Evolutionary conservation across 1,139 yeast species (phyloP), one percentile per base, ranked within the genome.

Genomic region (Pichia sp.): DNA sequence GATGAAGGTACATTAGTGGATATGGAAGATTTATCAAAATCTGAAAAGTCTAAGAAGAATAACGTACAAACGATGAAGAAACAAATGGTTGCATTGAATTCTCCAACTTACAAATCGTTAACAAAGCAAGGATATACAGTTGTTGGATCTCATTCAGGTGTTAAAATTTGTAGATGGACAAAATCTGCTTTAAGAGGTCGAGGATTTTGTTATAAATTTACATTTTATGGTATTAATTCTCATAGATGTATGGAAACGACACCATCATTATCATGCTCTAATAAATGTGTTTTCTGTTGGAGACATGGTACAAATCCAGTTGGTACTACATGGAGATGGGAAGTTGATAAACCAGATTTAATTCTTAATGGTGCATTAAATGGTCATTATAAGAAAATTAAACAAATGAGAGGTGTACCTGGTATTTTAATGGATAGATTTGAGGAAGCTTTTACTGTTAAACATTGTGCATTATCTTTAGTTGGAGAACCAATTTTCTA

Each of bases 251-350:
- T 88, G 96, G 97, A 88, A 59, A 78, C 96, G 2, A 88, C 97
- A 0, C 96, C 97, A 1, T 82, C 95, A 2, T 67, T 88, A 45
- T 91, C 96, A 5, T 88, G 97, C 60, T 85, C 96, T 9, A 88
- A 88, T 59, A 88, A 88, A 61, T 88, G 97, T 70, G 96, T 88
- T 3, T 88, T 88, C 58, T 88, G 97, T 64, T 88, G 97, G 97
- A 74, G 97, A 59, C 96, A 89, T 58, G 96, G 96, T 37, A 88
- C 96, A 4, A 89, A 88, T 55, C 97, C 97, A 0, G 96, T 89
- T 1, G 96, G 96, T 22, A 88, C 94, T 35, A 82, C 82, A 53
- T 88, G 96, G 96, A 71, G 96, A 56, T 88, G 96, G 96, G 91
- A 85, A 55, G 83, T 86, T 21, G 96, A 88, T 61, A 79, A 83